Conservation (phyloP, 805 yeast species). For the Schwanniomyces pseudopolymorphus region DNA sequence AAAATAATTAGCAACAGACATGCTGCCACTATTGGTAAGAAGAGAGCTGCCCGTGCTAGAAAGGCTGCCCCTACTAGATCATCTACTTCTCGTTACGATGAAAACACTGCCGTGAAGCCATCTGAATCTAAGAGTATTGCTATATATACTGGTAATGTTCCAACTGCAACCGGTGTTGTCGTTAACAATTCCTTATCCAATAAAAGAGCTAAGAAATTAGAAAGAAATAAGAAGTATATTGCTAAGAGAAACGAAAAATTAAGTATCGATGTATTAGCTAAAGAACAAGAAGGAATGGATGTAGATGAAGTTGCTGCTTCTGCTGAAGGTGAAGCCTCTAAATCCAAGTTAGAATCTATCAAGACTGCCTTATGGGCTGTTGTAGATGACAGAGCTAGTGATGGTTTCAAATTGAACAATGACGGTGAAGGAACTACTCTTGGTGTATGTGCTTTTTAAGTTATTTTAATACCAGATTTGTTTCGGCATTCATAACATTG, state of each 20-base stretch:
- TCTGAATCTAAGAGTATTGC: constrained; percentile 47
- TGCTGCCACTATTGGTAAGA: constrained; percentile 49
- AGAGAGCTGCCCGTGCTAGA: constrained; percentile 52
- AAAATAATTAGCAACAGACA: constrained; percentile 51
- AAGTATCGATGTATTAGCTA: constrained; percentile 49
- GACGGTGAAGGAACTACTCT: constrained; percentile 80
- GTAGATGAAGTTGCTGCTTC: constrained; percentile 33
- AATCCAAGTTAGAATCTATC: constrained; percentile 44
- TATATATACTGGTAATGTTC: constrained; percentile 38
- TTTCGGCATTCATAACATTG: neutral
- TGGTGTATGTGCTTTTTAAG: constrained; percentile 65
- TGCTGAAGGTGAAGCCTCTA: constrained; percentile 17
- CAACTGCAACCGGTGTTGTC: constrained; percentile 29
- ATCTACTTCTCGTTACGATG: constrained; percentile 35
- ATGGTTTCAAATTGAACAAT: constrained; percentile 41
- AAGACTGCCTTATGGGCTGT: constrained; percentile 72
- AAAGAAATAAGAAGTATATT: constrained; percentile 73
- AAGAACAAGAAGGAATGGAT: constrained; percentile 51
- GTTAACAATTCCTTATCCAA: constrained; percentile 69
- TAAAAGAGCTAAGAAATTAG: constrained; percentile 75
- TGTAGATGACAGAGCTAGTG: constrained; percentile 56
- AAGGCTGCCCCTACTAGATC: constrained; percentile 46
- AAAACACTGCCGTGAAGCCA: constrained; percentile 38
- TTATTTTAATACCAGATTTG: neutral
- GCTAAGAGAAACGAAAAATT: constrained; percentile 53